These are phyloP conservation scores for Striga asiatica DNA, from an alignment of 257 asterid species.

Conservation along the genomic window DNA sequence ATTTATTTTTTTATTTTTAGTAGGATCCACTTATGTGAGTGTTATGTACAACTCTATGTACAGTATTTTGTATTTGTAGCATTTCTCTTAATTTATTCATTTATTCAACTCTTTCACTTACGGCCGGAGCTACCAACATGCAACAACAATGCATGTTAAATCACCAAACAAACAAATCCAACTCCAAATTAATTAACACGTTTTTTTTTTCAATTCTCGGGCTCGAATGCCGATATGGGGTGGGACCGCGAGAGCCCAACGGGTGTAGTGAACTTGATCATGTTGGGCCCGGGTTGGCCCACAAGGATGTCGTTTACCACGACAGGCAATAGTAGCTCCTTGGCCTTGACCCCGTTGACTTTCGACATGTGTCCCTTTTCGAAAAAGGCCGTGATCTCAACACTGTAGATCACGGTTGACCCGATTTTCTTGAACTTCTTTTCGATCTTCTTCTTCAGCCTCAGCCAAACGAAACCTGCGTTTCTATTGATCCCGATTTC, in stretches of 20 bases:
- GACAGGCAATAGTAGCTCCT: conserved; percentile 32
- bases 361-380: conserved; percentile 32
- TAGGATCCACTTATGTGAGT: too few relatives aligned
- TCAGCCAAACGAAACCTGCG: conserved; percentile 42
- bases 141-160: too few relatives aligned
- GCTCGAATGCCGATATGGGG: conserved; percentile 32
- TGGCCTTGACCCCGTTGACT: conserved; percentile 37
- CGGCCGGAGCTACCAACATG: too few relatives aligned
- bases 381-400: conserved; percentile 30
- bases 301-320: conserved; percentile 26
- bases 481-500: conserved; percentile 30
- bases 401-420: conserved; percentile 23
- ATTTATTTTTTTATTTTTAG: too few relatives aligned
- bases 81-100: too few relatives aligned
- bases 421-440: conserved; percentile 31
- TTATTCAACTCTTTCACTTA: too few relatives aligned
- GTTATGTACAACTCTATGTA: too few relatives aligned
- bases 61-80: too few relatives aligned
- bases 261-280: conserved; percentile 24
- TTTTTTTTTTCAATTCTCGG: too few relatives aligned
- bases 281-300: conserved; percentile 21
- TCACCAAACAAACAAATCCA: too few relatives aligned
- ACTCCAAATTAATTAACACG: too few relatives aligned
- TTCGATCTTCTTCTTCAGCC: conserved; percentile 21
- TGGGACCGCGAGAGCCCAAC: conserved; percentile 27